Base-by-base conservation (phyloP, 495 filamentous ascomycete species). In the Tuber aestivum region DNA sequence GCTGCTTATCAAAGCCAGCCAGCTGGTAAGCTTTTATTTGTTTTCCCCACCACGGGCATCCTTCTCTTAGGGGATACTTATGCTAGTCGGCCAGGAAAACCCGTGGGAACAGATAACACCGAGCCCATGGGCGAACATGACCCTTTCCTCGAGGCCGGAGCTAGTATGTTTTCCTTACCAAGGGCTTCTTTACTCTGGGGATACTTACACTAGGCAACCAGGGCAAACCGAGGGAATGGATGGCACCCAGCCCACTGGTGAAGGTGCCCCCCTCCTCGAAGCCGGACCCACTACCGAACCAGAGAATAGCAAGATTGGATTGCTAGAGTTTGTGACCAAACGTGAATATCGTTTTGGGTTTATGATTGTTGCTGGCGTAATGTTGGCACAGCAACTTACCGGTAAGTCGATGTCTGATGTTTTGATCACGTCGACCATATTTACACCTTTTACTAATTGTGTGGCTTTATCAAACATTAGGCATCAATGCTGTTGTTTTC, bases 401-500 rank as follows among this genome's bases (percentile, higher is more conserved):
- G 94, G 78, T 79, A 50, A 68, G 70, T 56, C 16, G n/a, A 76
- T 23, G 7, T 72, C 21, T 68, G 18, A 35, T 65, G 12, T 4
- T 1, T 65, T 65, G 27, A 35, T 35, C 56, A 0, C 27, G 4
- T 35, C 27, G 32, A 65, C 56, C 27, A 0, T 2, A 20, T 61
- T 32, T 35, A 32, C 27, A 35, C 27, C 16, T 41, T 23, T 73
- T 65, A 6, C 42, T 37, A 42, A 37, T 72, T 18, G 61, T 38
- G 65, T 74, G 70, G 21, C 72, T 37, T 65, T n/a, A 41, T 50
- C 41, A 41, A 35, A 41, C 42, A 21, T 20, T 56, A 79, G 78
- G 95, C 41, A 94, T 99, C 85, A 99, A 99, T 87, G 94, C 92
- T 74, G 94, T 98, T 79, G 91, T 99, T 83, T 97, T 99, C 94